Evolutionary conservation across 176 grass and related monocot species (phyloP).

Genomic region (Ampelocalamus luodianensis): DNA sequence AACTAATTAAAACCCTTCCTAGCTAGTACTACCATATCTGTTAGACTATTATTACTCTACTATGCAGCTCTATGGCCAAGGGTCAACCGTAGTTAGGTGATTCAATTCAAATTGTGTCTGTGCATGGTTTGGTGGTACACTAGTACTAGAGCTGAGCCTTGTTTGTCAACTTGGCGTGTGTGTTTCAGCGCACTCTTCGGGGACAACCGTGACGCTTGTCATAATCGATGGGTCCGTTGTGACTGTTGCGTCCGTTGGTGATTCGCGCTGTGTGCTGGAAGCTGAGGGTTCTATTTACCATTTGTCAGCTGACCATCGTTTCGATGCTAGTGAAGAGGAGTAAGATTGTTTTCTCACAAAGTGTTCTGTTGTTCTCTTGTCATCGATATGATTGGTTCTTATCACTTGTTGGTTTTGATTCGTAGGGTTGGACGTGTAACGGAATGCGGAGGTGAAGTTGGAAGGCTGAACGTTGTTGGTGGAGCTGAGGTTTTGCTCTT

Average conservation of each 20-base stretch:
- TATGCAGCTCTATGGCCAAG: neutral
- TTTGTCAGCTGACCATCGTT: slow-evolving; percentile 86
- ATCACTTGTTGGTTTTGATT: slow-evolving; percentile 23
- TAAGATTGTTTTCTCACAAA: slow-evolving; percentile 41
- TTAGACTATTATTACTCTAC: neutral
- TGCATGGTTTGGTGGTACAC: neutral
- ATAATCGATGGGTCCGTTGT: slow-evolving; percentile 84
- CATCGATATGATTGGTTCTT: neutral
- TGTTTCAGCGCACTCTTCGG: slow-evolving; percentile 74
- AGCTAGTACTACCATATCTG: neutral
- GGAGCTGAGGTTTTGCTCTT: slow-evolving; percentile 74
- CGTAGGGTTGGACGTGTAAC: slow-evolving; percentile 83
- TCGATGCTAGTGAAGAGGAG: slow-evolving; percentile 85
- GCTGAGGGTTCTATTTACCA: slow-evolving; percentile 71
- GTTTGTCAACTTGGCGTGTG: neutral
- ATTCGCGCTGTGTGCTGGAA: slow-evolving; percentile 85
- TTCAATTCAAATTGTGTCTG: neutral
- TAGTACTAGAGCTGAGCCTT: neutral
- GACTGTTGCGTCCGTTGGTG: slow-evolving; percentile 81
- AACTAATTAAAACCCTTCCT: neutral
- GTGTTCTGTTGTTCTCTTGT: neutral
- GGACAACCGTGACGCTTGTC: slow-evolving; percentile 88
- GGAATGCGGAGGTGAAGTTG: slow-evolving; percentile 90
- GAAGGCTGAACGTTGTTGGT: slow-evolving; percentile 74
- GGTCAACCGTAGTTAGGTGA: neutral